Percentiles rank a stretch among this genome's conserved stretches.
Conservation (phyloP, 2,329 filamentous ascomycete genomes). For the Cordyceps tenuipes region DNA sequence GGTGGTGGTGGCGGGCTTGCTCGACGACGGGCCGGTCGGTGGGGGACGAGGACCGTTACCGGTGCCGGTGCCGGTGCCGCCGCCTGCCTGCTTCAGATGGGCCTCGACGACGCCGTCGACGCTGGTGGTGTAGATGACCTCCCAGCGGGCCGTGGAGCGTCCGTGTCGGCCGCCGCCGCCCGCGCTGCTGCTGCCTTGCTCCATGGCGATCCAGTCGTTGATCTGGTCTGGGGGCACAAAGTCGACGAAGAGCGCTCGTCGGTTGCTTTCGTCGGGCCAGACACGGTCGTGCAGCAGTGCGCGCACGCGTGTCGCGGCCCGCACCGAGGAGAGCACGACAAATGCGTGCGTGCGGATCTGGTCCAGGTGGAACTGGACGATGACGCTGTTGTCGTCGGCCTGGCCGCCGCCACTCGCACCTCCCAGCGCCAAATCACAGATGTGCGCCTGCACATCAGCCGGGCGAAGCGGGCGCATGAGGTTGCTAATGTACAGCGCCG, state of each 20-base stretch:
- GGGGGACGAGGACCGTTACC: background rate
- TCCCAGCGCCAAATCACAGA: conserved; percentile 63
- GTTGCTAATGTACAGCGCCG: conserved; percentile 79
- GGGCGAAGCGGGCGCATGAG: conserved; percentile 80
- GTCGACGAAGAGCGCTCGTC: conserved; percentile 81
- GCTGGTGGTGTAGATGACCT: conserved; percentile 59
- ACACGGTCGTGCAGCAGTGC: conserved; percentile 65
- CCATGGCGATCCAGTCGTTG: conserved; percentile 62
- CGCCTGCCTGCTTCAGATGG: conserved; percentile 32
- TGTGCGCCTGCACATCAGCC: conserved; percentile 56
- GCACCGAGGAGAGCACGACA: conserved; percentile 58
- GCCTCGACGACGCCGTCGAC: conserved; percentile 44
- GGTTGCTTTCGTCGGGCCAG: conserved; percentile 80
- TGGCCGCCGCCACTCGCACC: conserved; percentile 38
- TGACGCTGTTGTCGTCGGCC: conserved; percentile 38
- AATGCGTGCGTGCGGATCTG: conserved; percentile 83
- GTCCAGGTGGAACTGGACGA: conserved; percentile 72
- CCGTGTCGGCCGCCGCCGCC: conserved; percentile 15
- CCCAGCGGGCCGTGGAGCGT: conserved; percentile 49
- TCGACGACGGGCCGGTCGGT: background rate
- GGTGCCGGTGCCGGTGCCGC: no score
- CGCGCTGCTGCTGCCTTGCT: conserved; percentile 41
- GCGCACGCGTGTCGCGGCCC: conserved; percentile 69
- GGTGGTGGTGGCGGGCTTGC: background rate
- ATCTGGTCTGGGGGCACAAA: conserved; percentile 75